Evolutionary conservation across 2,329 filamentous ascomycete species (phyloP).

Genomic region (Pseudogymnoascus sp.): DNA sequence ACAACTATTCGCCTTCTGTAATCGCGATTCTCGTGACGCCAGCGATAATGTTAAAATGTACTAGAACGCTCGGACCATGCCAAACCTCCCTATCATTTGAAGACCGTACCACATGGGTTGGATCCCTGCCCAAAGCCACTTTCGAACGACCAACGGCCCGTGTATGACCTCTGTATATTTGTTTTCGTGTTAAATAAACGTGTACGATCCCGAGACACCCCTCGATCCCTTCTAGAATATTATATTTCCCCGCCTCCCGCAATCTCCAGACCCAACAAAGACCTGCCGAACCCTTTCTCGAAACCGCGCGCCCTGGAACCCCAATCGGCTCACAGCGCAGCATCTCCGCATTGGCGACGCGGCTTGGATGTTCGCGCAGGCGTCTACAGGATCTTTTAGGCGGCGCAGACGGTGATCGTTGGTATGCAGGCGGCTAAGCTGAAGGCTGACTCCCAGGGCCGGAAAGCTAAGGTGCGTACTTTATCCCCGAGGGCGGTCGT

Average conservation of each 20-base stretch:
- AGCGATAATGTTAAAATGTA: background rate
- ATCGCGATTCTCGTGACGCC: background rate
- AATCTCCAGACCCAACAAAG: background rate
- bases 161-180: conserved; percentile 5
- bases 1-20: background rate
- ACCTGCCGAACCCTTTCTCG: background rate
- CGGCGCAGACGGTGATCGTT: conserved; percentile 29
- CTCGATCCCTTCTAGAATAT: background rate
- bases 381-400: conserved; percentile 22
- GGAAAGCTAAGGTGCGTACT: conserved; percentile 49
- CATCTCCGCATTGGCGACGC: conserved; percentile 11
- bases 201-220: background rate
- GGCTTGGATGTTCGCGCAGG: conserved; percentile 24
- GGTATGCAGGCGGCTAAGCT: conserved; percentile 44
- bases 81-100: conserved; percentile 1
- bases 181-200: background rate
- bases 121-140: conserved; percentile 7
- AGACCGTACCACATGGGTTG: background rate
- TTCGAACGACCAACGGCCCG: background rate
- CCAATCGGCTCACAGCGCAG: background rate
- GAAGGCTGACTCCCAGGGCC: conserved; percentile 50
- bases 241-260: background rate
- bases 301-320: background rate
- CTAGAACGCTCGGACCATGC: conserved; percentile 5
- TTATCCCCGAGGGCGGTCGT: background rate